phyloP scores from a whole-genome alignment of 2,329 filamentous ascomycete genomes.

The Cordyceps pruinosa region DNA sequence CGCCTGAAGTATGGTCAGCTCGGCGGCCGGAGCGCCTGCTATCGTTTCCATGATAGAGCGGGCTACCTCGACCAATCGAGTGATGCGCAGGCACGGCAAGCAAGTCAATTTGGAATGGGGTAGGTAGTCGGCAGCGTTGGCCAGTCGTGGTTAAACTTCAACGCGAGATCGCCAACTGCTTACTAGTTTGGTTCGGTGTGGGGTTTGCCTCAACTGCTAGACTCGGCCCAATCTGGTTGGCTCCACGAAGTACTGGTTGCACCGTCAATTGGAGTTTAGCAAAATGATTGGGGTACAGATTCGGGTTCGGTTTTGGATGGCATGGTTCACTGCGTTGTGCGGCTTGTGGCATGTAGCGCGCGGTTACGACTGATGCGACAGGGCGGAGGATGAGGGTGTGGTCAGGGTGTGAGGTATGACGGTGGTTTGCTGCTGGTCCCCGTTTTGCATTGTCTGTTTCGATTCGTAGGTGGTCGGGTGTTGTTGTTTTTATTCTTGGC shows the following conservation, averaged over 20 bases:
- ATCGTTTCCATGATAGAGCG: background rate
- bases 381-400: background rate
- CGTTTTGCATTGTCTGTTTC: background rate
- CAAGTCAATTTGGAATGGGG: background rate
- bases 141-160: background rate
- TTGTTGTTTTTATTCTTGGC: background rate
- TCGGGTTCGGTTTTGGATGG: background rate
- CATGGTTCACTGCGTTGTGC: no score
- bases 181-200: background rate
- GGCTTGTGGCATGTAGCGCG: no score
- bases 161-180: background rate
- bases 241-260: background rate
- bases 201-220: background rate
- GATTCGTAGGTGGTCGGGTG: background rate
- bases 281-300: background rate
- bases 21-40: background rate
- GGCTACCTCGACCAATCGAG: background rate
- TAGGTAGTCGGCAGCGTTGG: background rate
- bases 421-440: background rate
- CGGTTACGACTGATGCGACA: background rate
- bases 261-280: background rate
- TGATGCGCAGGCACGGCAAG: background rate
- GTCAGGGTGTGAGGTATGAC: background rate
- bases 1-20: conserved; percentile 19
- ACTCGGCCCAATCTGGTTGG: background rate